A percentile compares a stretch with the other conserved stretches of the same genome.
Conservation (phyloP, 2,329 filamentous ascomycete species). For the Calonectria henricotiae region DNA sequence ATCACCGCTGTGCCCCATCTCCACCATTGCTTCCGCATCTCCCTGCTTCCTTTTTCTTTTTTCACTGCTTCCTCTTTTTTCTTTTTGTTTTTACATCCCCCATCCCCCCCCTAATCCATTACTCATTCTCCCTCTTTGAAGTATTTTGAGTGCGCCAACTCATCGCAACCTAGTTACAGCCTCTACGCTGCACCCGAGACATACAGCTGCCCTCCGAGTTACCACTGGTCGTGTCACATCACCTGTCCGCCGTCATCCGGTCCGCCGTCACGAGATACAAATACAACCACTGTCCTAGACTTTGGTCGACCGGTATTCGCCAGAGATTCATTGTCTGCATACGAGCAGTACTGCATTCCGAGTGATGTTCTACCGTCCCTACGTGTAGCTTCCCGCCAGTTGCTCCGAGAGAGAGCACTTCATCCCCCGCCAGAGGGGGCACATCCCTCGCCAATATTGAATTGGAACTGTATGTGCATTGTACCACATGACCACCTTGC, state of each 20-base stretch:
- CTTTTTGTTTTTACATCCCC: constrained; percentile 38
- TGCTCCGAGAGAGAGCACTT: constrained; percentile 49
- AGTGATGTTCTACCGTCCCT: constrained; percentile 59
- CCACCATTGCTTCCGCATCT: constrained; percentile 40
- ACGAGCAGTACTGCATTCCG: constrained; percentile 56
- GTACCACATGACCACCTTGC: constrained; percentile 57
- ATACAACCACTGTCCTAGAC: constrained; percentile 40
- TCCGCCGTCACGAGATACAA: constrained; percentile 43
- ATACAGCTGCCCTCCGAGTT: constrained; percentile 49
- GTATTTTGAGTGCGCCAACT: constrained; percentile 36
- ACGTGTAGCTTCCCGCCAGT: constrained; percentile 56
- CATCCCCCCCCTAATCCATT: constrained; percentile 37
- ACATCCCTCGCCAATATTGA: constrained; percentile 53
- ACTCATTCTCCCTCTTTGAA: constrained; percentile 5
- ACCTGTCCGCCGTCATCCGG: constrained; percentile 46
- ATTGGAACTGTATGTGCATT: constrained; percentile 62
- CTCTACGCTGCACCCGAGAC: constrained; percentile 53
- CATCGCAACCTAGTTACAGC: constrained; percentile 48
- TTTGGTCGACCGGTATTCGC: constrained; percentile 45
- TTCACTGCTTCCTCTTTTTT: constrained; percentile 37
- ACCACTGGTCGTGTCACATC: constrained; percentile 48
- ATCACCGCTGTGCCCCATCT: constrained; percentile 48
- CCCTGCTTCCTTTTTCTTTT: constrained; percentile 40
- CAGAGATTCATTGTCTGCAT: constrained; percentile 52
- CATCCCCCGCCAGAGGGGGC: constrained; percentile 51